Evolutionary conservation across 495 filamentous ascomycete genomes (phyloP).

Genomic region (Daldinia childiae): DNA sequence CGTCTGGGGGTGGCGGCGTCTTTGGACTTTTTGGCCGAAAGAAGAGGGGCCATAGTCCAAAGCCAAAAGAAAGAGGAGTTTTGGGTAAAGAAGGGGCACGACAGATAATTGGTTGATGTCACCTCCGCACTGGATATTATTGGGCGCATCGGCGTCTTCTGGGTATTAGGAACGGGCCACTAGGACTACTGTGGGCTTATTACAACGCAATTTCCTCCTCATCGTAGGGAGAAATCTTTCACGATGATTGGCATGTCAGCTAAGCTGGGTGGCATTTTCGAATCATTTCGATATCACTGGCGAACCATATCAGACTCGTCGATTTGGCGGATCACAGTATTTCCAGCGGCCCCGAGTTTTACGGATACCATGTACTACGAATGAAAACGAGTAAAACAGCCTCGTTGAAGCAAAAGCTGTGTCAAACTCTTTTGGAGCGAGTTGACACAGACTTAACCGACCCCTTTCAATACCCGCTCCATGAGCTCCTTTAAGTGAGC

Average conservation of each 20-base stretch:
- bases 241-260: not conserved
- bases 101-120: slow-evolving; percentile 66
- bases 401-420: slow-evolving; percentile 14
- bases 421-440: not conserved
- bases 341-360: slow-evolving; percentile 8
- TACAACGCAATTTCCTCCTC: slow-evolving; percentile 17
- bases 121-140: slow-evolving; percentile 14
- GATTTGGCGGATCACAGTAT: slow-evolving; percentile 17
- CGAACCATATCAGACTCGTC: slow-evolving; percentile 13
- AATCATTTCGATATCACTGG: slow-evolving; percentile 4
- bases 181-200: slow-evolving; percentile 4
- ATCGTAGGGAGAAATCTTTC: slow-evolving; percentile 17
- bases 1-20: slow-evolving; percentile 69
- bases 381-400: not conserved
- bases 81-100: slow-evolving; percentile 94
- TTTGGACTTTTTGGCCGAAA: slow-evolving; percentile 88
- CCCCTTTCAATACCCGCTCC: slow-evolving; percentile 1
- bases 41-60: slow-evolving; percentile 90
- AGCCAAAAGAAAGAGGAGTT: slow-evolving; percentile 92
- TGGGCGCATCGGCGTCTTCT: slow-evolving; percentile 16
- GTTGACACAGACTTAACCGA: not conserved
- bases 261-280: not conserved
- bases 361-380: not conserved
- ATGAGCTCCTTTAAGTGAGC: not conserved
- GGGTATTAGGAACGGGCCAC: not conserved